Evolutionary conservation across 179 eudicot species (phyloP).

Genomic region (Amaranthus tricolor): DNA sequence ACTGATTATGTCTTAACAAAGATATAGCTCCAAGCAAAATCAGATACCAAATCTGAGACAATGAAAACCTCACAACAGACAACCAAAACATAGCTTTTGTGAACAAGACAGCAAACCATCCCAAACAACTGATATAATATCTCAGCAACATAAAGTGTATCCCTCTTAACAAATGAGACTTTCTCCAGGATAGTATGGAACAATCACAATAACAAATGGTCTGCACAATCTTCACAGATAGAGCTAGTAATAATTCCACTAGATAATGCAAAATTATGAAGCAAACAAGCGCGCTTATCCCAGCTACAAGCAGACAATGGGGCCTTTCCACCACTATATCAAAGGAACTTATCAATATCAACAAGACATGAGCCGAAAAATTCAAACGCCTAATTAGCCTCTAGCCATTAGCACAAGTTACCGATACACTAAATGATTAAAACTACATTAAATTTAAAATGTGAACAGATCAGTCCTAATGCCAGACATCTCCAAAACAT

Average conservation of each 20-base stretch:
- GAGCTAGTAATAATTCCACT: not conserved
- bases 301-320: not conserved
- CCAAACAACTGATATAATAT: not conserved
- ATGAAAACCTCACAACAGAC: not conserved
- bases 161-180: too few species aligned
- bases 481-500: too few species aligned
- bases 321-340: not conserved
- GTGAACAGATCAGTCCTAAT: too few species aligned
- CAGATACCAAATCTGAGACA: not conserved
- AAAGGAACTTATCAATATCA: not conserved
- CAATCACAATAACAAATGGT: not conserved
- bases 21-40: not conserved
- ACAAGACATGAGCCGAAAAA: not conserved
- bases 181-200: not conserved
- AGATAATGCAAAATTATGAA: not conserved
- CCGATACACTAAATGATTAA: too few species aligned
- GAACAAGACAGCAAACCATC: too few species aligned
- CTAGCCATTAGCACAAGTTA: too few species aligned
- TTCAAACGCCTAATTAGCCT: too few species aligned
- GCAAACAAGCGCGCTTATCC: not conserved
- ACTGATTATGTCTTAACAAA: not conserved
- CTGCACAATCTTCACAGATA: too few species aligned
- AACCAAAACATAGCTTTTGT: not conserved
- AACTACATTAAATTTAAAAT: too few species aligned
- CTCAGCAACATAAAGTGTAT: not conserved